Evolutionary conservation across 306 rosid genomes (phyloP).

Genomic region (Vachellia pachyceras): DNA sequence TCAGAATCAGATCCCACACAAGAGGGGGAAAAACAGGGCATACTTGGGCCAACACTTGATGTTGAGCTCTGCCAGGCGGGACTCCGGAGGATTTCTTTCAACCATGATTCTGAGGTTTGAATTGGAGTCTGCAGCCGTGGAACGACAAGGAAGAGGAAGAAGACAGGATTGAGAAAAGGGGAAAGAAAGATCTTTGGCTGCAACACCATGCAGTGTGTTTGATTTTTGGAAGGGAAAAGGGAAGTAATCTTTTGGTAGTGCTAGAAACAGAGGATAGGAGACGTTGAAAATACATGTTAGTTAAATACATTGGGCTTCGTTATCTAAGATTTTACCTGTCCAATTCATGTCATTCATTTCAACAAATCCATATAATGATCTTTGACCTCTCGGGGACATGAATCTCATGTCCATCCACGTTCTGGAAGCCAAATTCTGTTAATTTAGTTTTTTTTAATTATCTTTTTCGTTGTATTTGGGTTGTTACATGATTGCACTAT

Average conservation of each 20-base stretch:
- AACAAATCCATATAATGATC: constrained; percentile 44
- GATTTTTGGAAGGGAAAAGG: constrained; percentile 7
- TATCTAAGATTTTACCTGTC: constrained; percentile 50
- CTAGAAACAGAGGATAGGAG: constrained; percentile 34
- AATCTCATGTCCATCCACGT: too few species aligned
- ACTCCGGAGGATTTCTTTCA: constrained; percentile 67
- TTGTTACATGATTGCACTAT: background rate
- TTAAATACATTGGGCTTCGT: background rate
- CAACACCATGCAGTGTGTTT: background rate
- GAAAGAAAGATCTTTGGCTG: background rate
- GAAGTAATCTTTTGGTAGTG: constrained; percentile 50
- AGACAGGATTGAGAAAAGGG: constrained; percentile 2
- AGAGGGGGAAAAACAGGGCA: constrained; percentile 15
- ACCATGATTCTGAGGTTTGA: constrained; percentile 57
- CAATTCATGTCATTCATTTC: constrained; percentile 41
- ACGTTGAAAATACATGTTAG: constrained; percentile 1
- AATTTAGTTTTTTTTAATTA: background rate
- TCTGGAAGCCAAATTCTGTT: background rate
- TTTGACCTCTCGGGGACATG: constrained; percentile 32
- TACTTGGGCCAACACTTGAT: constrained; percentile 87
- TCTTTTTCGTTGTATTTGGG: background rate
- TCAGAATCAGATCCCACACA: background rate
- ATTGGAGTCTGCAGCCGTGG: constrained; percentile 58
- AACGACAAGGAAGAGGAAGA: background rate
- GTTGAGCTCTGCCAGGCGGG: constrained; percentile 63